Evolutionary conservation across 345 rosid species (phyloP).

Genomic region (Geranium rotundifolium): DNA sequence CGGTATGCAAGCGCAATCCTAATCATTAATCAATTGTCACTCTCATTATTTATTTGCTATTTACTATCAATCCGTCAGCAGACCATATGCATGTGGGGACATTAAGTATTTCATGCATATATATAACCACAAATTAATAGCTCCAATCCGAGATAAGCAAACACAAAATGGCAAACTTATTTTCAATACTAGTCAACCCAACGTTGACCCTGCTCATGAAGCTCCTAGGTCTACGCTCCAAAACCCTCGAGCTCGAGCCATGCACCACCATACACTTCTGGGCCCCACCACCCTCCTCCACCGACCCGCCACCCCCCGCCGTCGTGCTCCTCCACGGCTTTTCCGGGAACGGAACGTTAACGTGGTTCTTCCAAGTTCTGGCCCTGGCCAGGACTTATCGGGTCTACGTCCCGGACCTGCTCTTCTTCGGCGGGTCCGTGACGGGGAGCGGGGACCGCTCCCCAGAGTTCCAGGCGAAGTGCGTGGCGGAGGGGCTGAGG

Average conservation of each 20-base stretch:
- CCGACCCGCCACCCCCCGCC: constrained; percentile 8
- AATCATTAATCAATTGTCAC: too few species aligned
- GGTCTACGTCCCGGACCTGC: constrained; percentile 40
- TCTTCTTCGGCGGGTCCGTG: constrained; percentile 38
- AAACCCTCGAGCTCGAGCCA: constrained; percentile 20
- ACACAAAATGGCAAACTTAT: too few species aligned
- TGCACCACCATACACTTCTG: constrained; percentile 30
- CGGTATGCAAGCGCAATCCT: too few species aligned
- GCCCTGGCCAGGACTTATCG: constrained; percentile 21
- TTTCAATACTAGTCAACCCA: too few species aligned
- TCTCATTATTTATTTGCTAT: too few species aligned
- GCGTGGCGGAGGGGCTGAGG: constrained; percentile 23
- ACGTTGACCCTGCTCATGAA: constrained; percentile 14
- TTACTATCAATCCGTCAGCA: too few species aligned
- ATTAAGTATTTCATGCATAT: too few species aligned
- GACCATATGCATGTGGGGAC: too few species aligned
- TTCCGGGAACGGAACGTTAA: constrained; percentile 18
- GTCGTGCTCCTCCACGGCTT: constrained; percentile 39
- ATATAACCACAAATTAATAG: too few species aligned
- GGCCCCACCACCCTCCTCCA: constrained; percentile 13
- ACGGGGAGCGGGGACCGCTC: constrained; percentile 19
- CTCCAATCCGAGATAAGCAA: too few species aligned
- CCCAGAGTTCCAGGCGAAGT: constrained; percentile 32
- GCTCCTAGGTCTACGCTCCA: constrained; percentile 14
- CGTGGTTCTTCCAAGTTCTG: constrained; percentile 32